Evolutionary conservation across 371 early-diverging fungal species (phyloP).

Genomic region (Nosema muscidifuracis): DNA sequence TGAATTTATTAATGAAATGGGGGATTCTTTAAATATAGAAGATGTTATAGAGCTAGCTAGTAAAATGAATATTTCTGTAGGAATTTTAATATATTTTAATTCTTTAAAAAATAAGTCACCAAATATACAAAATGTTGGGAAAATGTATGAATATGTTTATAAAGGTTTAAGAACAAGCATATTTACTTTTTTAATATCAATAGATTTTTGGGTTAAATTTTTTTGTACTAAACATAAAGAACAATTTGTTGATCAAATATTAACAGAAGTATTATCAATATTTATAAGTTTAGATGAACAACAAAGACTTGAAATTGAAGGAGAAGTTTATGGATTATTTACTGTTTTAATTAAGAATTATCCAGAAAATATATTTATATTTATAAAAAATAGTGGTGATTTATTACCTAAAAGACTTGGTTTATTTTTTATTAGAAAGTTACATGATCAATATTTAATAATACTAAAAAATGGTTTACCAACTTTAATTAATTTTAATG

Average conservation of each 20-base stretch:
- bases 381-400: constrained; percentile 23
- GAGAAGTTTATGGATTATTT: constrained; percentile 34
- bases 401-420: constrained; percentile 26
- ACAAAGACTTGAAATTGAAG: constrained; percentile 24
- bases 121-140: background rate
- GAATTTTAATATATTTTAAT: constrained; percentile 31
- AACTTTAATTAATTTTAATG: background rate
- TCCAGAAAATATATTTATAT: constrained; percentile 8
- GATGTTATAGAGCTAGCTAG: constrained; percentile 29
- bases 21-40: constrained; percentile 1
- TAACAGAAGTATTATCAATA: constrained; percentile 31
- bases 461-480: background rate
- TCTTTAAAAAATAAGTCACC: constrained; percentile 20
- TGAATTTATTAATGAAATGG: constrained; percentile 47
- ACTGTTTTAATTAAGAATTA: constrained; percentile 37
- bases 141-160: constrained; percentile 49
- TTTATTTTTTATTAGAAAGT: constrained; percentile 35
- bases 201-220: constrained; percentile 50
- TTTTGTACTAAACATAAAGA: constrained; percentile 14
- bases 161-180: constrained; percentile 26
- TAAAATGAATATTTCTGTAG: constrained; percentile 12
- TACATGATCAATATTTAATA: background rate
- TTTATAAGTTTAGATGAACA: constrained; percentile 31
- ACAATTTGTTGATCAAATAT: constrained; percentile 26
- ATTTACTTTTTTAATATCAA: constrained; percentile 36